Conservation (phyloP, 148 eudicot genomes). For the Polygonum maritimum region DNA sequence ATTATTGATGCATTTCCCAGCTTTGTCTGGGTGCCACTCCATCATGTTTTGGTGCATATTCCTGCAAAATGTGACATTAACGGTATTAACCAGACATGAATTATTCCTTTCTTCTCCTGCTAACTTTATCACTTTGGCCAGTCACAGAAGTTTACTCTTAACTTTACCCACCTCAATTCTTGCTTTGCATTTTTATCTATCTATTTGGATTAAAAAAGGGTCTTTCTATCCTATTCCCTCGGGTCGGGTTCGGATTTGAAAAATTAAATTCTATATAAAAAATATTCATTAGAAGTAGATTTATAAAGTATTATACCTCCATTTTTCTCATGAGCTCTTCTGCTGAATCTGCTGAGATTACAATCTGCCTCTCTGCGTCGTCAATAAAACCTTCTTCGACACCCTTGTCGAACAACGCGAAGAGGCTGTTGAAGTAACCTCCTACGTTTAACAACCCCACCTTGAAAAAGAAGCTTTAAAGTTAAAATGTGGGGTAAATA, state of each 20-base stretch:
- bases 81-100: conserved; percentile 10
- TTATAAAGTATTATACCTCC: conserved; percentile 36
- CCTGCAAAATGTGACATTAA: conserved; percentile 37
- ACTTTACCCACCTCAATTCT: background rate
- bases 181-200: background rate
- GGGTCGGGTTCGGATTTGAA: no score
- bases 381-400: conserved; percentile 80
- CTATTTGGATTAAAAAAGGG: background rate
- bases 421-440: conserved; percentile 62
- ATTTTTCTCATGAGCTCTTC: conserved; percentile 52
- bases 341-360: conserved; percentile 53
- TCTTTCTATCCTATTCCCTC: background rate
- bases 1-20: conserved; percentile 55
- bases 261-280: background rate
- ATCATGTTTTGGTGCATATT: conserved; percentile 51
- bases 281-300: background rate
- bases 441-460: conserved; percentile 76
- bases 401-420: conserved; percentile 73
- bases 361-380: conserved; percentile 48
- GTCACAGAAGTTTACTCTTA: background rate
- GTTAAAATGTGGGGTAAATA: background rate
- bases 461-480: conserved; percentile 16
- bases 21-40: conserved; percentile 58
- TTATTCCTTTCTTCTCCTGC: conserved; percentile 13
- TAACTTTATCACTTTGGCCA: background rate